Evolutionary conservation across 176 grass and related monocot genomes (phyloP).

Genomic region (Juncus inflexus): DNA sequence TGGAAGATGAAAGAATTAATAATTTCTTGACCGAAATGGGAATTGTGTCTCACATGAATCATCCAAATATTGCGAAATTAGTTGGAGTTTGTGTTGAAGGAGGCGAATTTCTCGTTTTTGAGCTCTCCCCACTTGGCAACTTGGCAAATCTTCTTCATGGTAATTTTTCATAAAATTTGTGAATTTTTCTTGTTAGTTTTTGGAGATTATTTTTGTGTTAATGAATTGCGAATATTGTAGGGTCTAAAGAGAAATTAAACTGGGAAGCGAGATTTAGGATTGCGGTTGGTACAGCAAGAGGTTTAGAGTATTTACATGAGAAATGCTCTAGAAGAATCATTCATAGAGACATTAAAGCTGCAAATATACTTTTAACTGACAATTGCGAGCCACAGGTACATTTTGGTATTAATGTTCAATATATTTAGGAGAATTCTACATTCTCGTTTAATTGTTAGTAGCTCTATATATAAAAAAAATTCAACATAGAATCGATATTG

Average conservation of each 20-base stretch:
- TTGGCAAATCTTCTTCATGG: constrained; percentile 55
- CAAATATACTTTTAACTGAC: constrained; percentile 64
- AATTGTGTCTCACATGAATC: constrained; percentile 51
- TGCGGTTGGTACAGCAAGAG: constrained; percentile 45
- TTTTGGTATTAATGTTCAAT: neutral
- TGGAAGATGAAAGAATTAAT: constrained; percentile 25
- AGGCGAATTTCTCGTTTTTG: constrained; percentile 73
- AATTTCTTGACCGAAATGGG: constrained; percentile 78
- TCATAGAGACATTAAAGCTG: constrained; percentile 71
- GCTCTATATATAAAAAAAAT: too few relatives aligned
- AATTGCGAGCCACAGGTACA: constrained; percentile 59
- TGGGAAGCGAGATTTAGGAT: constrained; percentile 55
- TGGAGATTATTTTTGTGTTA: constrained; percentile 5
- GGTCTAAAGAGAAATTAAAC: constrained; percentile 32
- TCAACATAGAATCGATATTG: too few relatives aligned
- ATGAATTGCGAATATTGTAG: constrained; percentile 15
- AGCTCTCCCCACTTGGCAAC: constrained; percentile 59
- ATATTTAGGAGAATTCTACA: neutral
- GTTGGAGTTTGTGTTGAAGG: constrained; percentile 65
- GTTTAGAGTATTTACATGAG: constrained; percentile 82
- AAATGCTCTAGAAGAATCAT: constrained; percentile 60
- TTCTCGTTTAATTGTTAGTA: neutral
- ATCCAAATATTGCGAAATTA: constrained; percentile 63
- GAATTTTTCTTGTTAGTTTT: neutral
- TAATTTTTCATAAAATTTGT: constrained; percentile 8